These are phyloP conservation scores for Brettanomyces sp. DNA, from an alignment of 805 yeast genomes.

Conservation along the genomic window DNA sequence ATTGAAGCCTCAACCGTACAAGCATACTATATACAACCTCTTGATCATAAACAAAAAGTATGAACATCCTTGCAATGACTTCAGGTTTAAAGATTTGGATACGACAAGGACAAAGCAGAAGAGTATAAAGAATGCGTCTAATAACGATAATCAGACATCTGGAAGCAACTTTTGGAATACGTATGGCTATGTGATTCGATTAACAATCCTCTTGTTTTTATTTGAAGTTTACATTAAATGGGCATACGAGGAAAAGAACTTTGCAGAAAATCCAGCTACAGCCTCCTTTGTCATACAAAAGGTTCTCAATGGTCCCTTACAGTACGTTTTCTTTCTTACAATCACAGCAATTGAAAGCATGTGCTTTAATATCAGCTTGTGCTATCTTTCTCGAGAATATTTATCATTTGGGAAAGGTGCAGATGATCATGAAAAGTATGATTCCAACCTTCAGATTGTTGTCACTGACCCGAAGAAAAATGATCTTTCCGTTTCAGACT, in stretches of 20 bases:
- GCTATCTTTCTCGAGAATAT: slow-evolving; percentile 9
- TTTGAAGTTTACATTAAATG: slow-evolving; percentile 88
- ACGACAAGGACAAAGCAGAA: neutral
- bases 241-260: slow-evolving; percentile 76
- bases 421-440: neutral
- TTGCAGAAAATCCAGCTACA: slow-evolving; percentile 12
- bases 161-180: slow-evolving; percentile 1
- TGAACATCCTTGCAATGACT: slow-evolving; percentile 1
- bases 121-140: neutral
- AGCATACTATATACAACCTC: slow-evolving; percentile 77
- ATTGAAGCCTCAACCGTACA: slow-evolving; percentile 77
- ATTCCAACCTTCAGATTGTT: neutral
- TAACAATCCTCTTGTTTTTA: slow-evolving; percentile 54
- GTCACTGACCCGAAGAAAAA: neutral
- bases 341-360: slow-evolving; percentile 34
- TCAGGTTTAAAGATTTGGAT: neutral
- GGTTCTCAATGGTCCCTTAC: slow-evolving; percentile 31
- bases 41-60: slow-evolving; percentile 22
- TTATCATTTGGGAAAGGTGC: slow-evolving; percentile 21
- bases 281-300: slow-evolving; percentile 17
- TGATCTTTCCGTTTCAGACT: neutral
- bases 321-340: slow-evolving; percentile 47
- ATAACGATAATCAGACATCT: neutral
- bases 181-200: slow-evolving; percentile 25
- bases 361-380: slow-evolving; percentile 7